Percentiles rank a stretch among this genome's conserved stretches.
Evolutionary conservation across 2,329 filamentous ascomycete genomes (phyloP).

Genomic region (Zalaria obscura): DNA sequence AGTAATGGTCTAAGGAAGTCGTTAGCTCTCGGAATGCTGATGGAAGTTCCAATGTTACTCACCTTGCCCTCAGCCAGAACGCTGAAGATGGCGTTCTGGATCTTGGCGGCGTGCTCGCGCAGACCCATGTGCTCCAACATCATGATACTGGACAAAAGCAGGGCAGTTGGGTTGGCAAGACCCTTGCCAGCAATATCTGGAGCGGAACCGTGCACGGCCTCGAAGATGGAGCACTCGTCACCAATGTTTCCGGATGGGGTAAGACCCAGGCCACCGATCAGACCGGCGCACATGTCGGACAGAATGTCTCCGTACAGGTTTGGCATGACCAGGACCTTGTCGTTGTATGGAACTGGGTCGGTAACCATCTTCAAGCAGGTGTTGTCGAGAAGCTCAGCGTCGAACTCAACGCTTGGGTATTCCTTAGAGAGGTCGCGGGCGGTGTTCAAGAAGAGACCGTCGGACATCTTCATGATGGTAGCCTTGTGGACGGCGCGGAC

Average conservation of each 20-base stretch:
- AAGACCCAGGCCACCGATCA: slow-evolving; percentile 93
- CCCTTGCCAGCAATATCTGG: slow-evolving; percentile 94
- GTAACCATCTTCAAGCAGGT: slow-evolving; percentile 98
- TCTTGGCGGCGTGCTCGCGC: slow-evolving; percentile 66
- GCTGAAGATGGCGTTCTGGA: slow-evolving; percentile 90
- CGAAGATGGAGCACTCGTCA: slow-evolving; percentile 98
- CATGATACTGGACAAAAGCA: slow-evolving; percentile 95
- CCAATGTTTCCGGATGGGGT: slow-evolving; percentile 98
- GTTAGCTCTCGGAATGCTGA: neutral
- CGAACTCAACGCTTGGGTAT: slow-evolving; percentile 90
- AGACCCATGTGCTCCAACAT: slow-evolving; percentile 99
- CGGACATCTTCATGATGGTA: slow-evolving; percentile 99
- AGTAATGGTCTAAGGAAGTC: slow-evolving; percentile 50
- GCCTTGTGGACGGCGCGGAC: slow-evolving; percentile 98
- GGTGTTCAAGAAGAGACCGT: slow-evolving; percentile 90
- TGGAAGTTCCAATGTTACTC: slow-evolving; percentile 10
- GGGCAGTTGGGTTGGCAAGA: slow-evolving; percentile 91
- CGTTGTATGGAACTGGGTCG: slow-evolving; percentile 91
- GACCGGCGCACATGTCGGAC: slow-evolving; percentile 97
- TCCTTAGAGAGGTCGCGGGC: slow-evolving; percentile 82
- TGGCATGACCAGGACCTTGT: slow-evolving; percentile 95
- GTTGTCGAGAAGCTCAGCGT: slow-evolving; percentile 97
- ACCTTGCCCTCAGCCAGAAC: slow-evolving; percentile 92
- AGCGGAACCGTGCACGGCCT: slow-evolving; percentile 94
- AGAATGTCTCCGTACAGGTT: slow-evolving; percentile 99